These are phyloP conservation scores for Zelonia costaricensis DNA, from an alignment of 208 protist species.

Conservation along the genomic window DNA sequence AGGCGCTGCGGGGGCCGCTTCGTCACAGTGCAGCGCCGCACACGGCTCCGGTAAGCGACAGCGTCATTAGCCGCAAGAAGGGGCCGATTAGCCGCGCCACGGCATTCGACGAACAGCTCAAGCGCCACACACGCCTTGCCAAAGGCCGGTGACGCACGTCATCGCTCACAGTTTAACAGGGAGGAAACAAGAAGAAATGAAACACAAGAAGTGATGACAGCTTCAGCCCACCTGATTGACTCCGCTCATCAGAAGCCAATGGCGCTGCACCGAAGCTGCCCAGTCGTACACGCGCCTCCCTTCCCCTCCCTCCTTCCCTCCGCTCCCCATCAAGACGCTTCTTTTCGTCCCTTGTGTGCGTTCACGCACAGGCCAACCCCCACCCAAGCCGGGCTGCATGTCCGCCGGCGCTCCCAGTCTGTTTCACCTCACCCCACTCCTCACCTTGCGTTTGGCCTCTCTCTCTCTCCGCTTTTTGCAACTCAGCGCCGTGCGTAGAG, in stretches of 20 bases:
- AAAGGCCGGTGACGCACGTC: constrained; percentile 32
- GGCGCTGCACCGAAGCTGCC: no score
- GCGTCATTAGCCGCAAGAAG: constrained; percentile 80
- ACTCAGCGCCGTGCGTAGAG: no score
- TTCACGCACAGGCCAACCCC: no score
- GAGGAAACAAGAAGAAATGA: no score
- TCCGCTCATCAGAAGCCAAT: not conserved
- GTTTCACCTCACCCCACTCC: no score
- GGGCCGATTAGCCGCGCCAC: constrained; percentile 77
- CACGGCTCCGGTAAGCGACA: constrained; percentile 15
- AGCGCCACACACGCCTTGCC: constrained; percentile 50
- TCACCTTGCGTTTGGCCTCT: no score
- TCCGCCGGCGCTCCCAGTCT: no score
- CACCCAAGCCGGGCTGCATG: no score
- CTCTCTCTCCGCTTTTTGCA: no score
- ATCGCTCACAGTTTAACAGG: not conserved
- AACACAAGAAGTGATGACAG: not conserved
- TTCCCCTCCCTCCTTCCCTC: not conserved
- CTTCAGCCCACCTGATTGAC: no score
- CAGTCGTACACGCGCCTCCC: not conserved
- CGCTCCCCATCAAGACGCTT: not conserved
- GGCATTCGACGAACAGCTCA: constrained; percentile 50
- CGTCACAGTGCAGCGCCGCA: not conserved
- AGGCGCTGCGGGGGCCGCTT: constrained; percentile 45
- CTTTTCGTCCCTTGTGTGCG: constrained; percentile 2